Evolutionary conservation across 2,329 filamentous ascomycete species (phyloP).

Genomic region (Apiospora arundinis): DNA sequence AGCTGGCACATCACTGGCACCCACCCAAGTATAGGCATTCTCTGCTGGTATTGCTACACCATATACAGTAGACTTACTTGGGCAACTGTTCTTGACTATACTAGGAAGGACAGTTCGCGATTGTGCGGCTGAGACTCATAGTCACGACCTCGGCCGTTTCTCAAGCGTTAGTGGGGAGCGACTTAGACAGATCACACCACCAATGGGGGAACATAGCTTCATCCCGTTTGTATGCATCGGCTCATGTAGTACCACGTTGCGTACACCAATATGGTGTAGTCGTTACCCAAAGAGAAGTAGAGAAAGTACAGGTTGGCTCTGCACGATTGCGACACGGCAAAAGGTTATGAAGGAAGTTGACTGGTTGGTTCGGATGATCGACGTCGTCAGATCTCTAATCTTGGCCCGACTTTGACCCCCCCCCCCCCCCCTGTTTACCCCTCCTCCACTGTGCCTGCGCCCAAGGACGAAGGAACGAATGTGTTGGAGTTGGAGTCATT

Average conservation of each 20-base stretch:
- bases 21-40: too few relatives aligned
- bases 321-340: not conserved
- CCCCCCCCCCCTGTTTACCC: not conserved
- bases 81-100: not conserved
- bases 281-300: not conserved
- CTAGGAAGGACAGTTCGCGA: not conserved
- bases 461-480: too few relatives aligned
- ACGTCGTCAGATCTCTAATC: not conserved
- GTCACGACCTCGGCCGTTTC: not conserved
- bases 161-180: not conserved
- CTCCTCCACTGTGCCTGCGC: not conserved
- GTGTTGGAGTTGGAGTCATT: not conserved
- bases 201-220: not conserved
- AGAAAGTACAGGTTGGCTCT: not conserved
- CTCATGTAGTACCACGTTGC: not conserved
- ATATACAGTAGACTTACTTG: too few relatives aligned
- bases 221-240: not conserved
- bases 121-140: not conserved
- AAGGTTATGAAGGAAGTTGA: not conserved
- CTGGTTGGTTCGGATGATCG: not conserved
- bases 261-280: not conserved
- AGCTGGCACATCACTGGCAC: not conserved
- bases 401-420: not conserved
- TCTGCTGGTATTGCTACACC: too few relatives aligned
- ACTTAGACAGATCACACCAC: not conserved